Evolutionary conservation across 345 rosid species (phyloP).

Genomic region (Corchorus capsularis): DNA sequence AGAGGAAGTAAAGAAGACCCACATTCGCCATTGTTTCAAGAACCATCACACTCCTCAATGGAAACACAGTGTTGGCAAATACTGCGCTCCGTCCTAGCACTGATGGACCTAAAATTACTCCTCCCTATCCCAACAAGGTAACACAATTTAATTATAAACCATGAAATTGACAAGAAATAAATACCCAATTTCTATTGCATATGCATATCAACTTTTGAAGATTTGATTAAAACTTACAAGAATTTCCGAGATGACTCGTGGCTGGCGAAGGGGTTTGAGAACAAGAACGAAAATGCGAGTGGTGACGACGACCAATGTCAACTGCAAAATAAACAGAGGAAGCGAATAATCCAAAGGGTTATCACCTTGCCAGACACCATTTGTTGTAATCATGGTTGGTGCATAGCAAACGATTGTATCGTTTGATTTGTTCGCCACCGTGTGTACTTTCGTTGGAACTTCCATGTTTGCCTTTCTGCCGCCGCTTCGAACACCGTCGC

Average conservation of each 20-base stretch:
- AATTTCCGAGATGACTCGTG: slow-evolving; percentile 88
- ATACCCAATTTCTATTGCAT: not conserved
- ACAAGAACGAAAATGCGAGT: slow-evolving; percentile 70
- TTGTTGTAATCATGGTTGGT: slow-evolving; percentile 89
- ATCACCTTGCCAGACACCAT: slow-evolving; percentile 98
- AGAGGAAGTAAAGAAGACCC: slow-evolving; percentile 85
- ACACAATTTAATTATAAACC: not conserved
- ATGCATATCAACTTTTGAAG: no score
- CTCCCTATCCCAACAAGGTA: slow-evolving; percentile 53
- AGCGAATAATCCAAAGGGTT: slow-evolving; percentile 89
- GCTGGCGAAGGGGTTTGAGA: slow-evolving; percentile 89
- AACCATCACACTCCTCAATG: slow-evolving; percentile 88
- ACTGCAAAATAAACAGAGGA: slow-evolving; percentile 88
- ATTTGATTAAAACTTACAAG: slow-evolving; percentile 41
- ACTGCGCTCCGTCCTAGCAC: slow-evolving; percentile 50
- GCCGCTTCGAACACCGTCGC: not conserved
- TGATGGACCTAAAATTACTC: slow-evolving; percentile 81
- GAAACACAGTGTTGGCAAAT: slow-evolving; percentile 59
- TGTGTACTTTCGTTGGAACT: not conserved
- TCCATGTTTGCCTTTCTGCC: slow-evolving; percentile 3
- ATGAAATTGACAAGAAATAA: no score
- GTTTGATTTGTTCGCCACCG: slow-evolving; percentile 20
- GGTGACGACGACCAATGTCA: slow-evolving; percentile 64
- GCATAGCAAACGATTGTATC: slow-evolving; percentile 76
- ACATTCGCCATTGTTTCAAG: slow-evolving; percentile 97